Conservation (phyloP, 2,329 filamentous ascomycete species). For the Epichloe brachyelytri region DNA sequence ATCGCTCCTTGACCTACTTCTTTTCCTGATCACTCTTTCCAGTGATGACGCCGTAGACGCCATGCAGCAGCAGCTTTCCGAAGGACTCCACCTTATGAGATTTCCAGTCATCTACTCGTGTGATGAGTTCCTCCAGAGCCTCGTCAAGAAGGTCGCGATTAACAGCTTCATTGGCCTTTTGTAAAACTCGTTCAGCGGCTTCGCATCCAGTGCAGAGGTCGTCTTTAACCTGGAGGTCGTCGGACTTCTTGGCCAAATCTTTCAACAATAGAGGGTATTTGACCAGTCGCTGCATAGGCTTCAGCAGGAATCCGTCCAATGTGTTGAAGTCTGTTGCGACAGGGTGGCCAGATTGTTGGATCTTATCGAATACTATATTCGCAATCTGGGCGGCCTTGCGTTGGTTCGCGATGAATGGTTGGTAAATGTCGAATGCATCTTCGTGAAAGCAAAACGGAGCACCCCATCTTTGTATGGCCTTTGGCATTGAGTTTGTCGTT, state of each 20-base stretch:
- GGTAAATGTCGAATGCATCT: constrained; percentile 82
- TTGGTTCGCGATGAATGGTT: constrained; percentile 95
- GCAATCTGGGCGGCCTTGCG: constrained; percentile 80
- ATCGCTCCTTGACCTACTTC: constrained; percentile 45
- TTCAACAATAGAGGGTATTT: constrained; percentile 90
- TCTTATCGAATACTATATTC: constrained; percentile 75
- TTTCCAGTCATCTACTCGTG: constrained; percentile 93
- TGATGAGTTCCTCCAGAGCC: constrained; percentile 68
- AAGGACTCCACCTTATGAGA: constrained; percentile 84
- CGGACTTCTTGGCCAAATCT: constrained; percentile 79
- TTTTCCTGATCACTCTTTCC: constrained; percentile 79
- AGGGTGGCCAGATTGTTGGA: constrained; percentile 58
- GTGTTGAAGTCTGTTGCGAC: constrained; percentile 83
- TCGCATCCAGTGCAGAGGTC: constrained; percentile 69
- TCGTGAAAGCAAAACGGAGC: constrained; percentile 75
- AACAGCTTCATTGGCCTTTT: constrained; percentile 81
- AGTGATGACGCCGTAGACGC: constrained; percentile 84
- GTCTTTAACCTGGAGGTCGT: constrained; percentile 54
- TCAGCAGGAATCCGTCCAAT: constrained; percentile 82
- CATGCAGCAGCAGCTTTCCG: constrained; percentile 75
- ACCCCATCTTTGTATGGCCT: constrained; percentile 81
- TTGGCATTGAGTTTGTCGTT: constrained; percentile 76
- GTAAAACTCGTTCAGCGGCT: constrained; percentile 68
- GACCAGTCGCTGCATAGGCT: constrained; percentile 89
- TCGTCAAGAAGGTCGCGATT: constrained; percentile 76